Evolutionary conservation across 495 filamentous ascomycete genomes (phyloP).

Genomic region (Chaetomidium leptoderma): DNA sequence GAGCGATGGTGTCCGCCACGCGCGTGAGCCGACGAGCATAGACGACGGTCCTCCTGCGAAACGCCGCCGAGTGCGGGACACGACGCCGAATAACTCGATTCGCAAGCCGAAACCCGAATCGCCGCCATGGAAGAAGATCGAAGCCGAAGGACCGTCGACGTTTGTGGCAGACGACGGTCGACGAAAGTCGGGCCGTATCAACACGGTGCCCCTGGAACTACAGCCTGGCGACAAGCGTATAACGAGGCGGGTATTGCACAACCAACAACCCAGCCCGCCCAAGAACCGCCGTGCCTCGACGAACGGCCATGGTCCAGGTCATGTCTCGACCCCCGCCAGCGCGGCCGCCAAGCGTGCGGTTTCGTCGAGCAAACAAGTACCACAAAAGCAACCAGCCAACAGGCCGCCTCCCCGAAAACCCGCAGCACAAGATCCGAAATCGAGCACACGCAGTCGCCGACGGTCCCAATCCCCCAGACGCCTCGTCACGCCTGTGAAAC

Average conservation of each 20-base stretch:
- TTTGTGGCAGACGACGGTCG: conserved; percentile 70
- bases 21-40: conserved; percentile 9
- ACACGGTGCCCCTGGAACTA: conserved; percentile 64
- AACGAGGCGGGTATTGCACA: conserved; percentile 42
- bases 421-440: conserved; percentile 22
- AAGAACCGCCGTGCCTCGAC: conserved; percentile 16
- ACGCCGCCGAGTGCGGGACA: conserved; percentile 60
- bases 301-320: conserved; percentile 20
- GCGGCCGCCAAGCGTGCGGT: conserved; percentile 17
- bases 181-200: conserved; percentile 81
- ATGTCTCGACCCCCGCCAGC: conserved; percentile 14
- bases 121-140: conserved; percentile 90
- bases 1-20: conserved; percentile 20
- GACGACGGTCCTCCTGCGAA: conserved; percentile 61
- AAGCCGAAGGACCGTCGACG: conserved; percentile 80
- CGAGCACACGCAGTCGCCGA: conserved; percentile 31
- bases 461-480: conserved; percentile 33
- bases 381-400: conserved; percentile 15
- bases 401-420: conserved; percentile 23
- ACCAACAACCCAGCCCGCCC: conserved; percentile 25
- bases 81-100: conserved; percentile 33
- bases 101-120: conserved; percentile 55
- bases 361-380: conserved; percentile 20
- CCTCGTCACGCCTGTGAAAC: conserved; percentile 34
- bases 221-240: conserved; percentile 61